These are phyloP conservation scores for Zygosaccharomyces siamensis DNA, from an alignment of 805 yeast genomes.

Conservation along the genomic window DNA sequence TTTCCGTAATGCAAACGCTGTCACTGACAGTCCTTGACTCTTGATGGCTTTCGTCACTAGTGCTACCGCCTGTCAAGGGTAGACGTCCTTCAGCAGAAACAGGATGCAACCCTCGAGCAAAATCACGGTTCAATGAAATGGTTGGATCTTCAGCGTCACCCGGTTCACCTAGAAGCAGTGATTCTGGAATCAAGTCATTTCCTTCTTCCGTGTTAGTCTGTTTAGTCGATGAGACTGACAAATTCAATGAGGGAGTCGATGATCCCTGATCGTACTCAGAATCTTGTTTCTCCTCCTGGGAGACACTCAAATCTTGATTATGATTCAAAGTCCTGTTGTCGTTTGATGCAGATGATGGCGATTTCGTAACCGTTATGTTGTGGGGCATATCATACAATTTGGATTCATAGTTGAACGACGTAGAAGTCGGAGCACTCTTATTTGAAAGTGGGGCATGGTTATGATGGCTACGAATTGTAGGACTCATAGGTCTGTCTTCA, in stretches of 20 bases:
- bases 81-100: slow-evolving; percentile 2
- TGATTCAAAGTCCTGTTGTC: slow-evolving; percentile 9
- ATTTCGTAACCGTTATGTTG: slow-evolving; percentile 6
- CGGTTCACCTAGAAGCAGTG: slow-evolving; percentile 30
- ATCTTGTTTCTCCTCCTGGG: slow-evolving; percentile 3
- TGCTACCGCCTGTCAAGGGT: background rate
- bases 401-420: slow-evolving; percentile 37
- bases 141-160: slow-evolving; percentile 33
- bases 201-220: background rate
- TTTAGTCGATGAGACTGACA: background rate
- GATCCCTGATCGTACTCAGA: background rate
- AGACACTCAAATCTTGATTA: background rate
- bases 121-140: slow-evolving; percentile 6
- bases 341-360: slow-evolving; percentile 9
- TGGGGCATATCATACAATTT: slow-evolving; percentile 36
- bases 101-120: background rate
- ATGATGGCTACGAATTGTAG: slow-evolving; percentile 7
- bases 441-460: background rate
- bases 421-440: background rate
- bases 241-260: background rate
- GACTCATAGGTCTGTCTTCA: slow-evolving; percentile 10
- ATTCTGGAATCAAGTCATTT: slow-evolving; percentile 5
- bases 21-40: slow-evolving; percentile 27
- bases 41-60: slow-evolving; percentile 3
- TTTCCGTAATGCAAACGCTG: slow-evolving; percentile 16